Evolutionary conservation across 306 rosid species (phyloP).

Genomic region (Gynostemma pentaphyllum): DNA sequence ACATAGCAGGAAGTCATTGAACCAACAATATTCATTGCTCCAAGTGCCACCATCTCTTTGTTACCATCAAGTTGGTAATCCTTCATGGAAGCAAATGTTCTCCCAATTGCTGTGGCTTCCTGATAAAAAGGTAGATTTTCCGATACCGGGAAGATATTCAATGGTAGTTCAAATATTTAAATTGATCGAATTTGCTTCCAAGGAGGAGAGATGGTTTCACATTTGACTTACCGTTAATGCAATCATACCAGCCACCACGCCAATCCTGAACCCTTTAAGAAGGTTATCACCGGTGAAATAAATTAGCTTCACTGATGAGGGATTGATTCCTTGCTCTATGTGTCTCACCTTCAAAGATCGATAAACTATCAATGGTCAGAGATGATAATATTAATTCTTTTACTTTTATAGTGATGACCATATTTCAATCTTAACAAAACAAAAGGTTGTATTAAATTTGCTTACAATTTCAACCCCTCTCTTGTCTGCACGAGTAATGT

Average conservation of each 20-base stretch:
- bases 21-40: slow-evolving; percentile 83
- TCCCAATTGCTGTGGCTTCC: slow-evolving; percentile 96
- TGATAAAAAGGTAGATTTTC: slow-evolving; percentile 10
- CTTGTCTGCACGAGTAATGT: slow-evolving; percentile 79
- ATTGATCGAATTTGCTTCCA: not conserved
- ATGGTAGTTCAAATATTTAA: not conserved
- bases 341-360: slow-evolving; percentile 45
- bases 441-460: slow-evolving; percentile 5
- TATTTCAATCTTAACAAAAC: not conserved
- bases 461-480: slow-evolving; percentile 85
- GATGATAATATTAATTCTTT: slow-evolving; percentile 7
- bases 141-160: not conserved
- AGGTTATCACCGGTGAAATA: slow-evolving; percentile 60
- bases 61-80: slow-evolving; percentile 92
- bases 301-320: slow-evolving; percentile 56
- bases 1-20: slow-evolving; percentile 97
- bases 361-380: not conserved
- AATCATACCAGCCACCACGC: slow-evolving; percentile 75
- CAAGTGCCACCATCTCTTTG: slow-evolving; percentile 95
- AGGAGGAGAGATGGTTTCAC: slow-evolving; percentile 4
- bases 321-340: slow-evolving; percentile 76
- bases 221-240: slow-evolving; percentile 67
- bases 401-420: not conserved
- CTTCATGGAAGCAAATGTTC: slow-evolving; percentile 95
- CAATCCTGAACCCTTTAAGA: slow-evolving; percentile 64